Conservation (phyloP, 106 monocot species). For the Dioscorea zingiberensis region DNA sequence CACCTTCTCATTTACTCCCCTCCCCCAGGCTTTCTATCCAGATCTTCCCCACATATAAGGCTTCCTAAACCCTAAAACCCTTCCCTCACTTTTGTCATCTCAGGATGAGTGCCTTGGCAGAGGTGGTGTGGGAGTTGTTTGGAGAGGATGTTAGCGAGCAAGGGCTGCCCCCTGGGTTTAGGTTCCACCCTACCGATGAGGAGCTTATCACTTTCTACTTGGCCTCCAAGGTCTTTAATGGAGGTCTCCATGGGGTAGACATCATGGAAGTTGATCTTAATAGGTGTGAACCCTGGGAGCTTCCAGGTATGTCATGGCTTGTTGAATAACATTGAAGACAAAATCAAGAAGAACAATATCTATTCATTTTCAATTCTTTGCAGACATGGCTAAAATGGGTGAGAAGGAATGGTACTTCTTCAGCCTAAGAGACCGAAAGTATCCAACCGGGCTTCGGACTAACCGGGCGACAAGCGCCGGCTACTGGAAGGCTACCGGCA, state of each 20-base stretch:
- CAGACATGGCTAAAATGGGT: constrained; percentile 84
- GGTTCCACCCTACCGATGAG: constrained; percentile 90
- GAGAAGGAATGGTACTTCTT: constrained; percentile 98
- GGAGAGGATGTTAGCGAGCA: constrained; percentile 41
- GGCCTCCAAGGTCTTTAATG: constrained; percentile 80
- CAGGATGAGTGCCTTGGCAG: constrained; percentile 13
- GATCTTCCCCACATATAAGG: background rate
- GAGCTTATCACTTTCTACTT: constrained; percentile 87
- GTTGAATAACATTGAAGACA: background rate
- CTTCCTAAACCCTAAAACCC: constrained; percentile 5
- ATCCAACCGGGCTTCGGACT: constrained; percentile 85
- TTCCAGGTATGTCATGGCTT: constrained; percentile 76
- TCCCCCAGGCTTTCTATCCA: background rate
- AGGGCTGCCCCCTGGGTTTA: constrained; percentile 70
- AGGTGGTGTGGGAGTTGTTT: constrained; percentile 41
- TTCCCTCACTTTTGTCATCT: background rate
- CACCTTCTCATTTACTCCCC: constrained; percentile 20
- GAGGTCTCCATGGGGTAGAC: constrained; percentile 48
- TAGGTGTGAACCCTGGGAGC: constrained; percentile 93
- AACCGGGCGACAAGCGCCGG: constrained; percentile 87
- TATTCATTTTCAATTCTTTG: background rate
- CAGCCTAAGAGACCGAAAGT: constrained; percentile 82
- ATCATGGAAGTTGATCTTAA: constrained; percentile 93
- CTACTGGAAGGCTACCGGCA: constrained; percentile 99
- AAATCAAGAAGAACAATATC: too few relatives aligned